Evolutionary conservation across 2,329 filamentous ascomycete species (phyloP), one percentile per base, ranked within the genome.

Genomic region (Diaporthe amygdali): DNA sequence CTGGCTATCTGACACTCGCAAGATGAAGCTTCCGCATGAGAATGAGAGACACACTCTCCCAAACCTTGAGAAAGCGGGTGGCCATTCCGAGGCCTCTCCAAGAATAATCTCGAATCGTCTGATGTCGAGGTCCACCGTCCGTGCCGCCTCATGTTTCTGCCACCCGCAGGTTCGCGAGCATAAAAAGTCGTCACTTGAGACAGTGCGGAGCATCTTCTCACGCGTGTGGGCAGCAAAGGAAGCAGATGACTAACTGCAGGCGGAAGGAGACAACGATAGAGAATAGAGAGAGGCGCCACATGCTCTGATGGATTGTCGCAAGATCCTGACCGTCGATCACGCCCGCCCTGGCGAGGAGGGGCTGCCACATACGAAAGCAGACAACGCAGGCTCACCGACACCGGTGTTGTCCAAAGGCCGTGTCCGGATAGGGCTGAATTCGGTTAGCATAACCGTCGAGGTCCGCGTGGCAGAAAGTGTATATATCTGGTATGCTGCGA

Each of bases 171-270:
- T 37, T 37, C 44, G 49, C 59, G 44, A 49, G 59, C 59, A 64
- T 64, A 37, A 64, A 25, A 27, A 37, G 59, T 20, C 47, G 59
- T 49, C 59, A 64, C 59, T 49, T 64, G 59, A 64, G 59, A 64
- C 59, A 64, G 17, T 64, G 59, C 59, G 59, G 59, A 49, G 59
- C 25, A 34, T 46, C 41, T 46, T 30, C 59, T 15, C 44, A 14
- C 30, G 55, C 5, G 20, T n/a, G n/a, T n/a, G n/a, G n/a, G n/a
- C n/a, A n/a, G n/a, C n/a, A n/a, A n/a, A n/a, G n/a, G n/a, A n/a
- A n/a, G n/a, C n/a, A n/a, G n/a, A n/a, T n/a, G n/a, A n/a, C n/a
- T n/a, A n/a, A n/a, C n/a, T n/a, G 30, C 39, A 34, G 25, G 41
- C 14, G 6, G 55, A 37, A 27, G 37, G 25, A 44, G n/a, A 30